Conservation (phyloP, 805 yeast species). For the Ogataea degrootiae region DNA sequence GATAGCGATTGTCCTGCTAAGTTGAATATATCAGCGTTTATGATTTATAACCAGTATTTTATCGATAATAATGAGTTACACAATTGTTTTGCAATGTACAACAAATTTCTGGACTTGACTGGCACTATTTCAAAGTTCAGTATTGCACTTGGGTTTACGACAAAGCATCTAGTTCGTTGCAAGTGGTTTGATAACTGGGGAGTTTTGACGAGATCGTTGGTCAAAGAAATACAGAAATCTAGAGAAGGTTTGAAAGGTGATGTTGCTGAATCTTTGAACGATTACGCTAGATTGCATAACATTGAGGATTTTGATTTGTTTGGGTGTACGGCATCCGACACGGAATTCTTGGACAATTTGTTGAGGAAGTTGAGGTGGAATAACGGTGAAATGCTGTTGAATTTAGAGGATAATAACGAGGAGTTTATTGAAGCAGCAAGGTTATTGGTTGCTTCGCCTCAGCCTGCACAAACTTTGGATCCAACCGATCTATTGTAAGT, state of each 20-base stretch:
- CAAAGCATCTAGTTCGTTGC: slow-evolving; percentile 14
- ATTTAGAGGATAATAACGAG: slow-evolving; percentile 7
- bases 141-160: background rate
- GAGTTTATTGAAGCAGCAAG: slow-evolving; percentile 17
- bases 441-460: slow-evolving; percentile 2
- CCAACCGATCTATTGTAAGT: slow-evolving; percentile 14
- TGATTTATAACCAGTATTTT: slow-evolving; percentile 18
- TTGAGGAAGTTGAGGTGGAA: slow-evolving; percentile 18
- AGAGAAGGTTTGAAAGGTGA: background rate
- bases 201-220: background rate
- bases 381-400: slow-evolving; percentile 5
- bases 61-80: slow-evolving; percentile 16
- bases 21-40: slow-evolving; percentile 18
- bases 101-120: slow-evolving; percentile 1
- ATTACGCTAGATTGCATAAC: slow-evolving; percentile 21
- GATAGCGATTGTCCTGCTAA: background rate
- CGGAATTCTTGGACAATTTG: slow-evolving; percentile 9
- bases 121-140: background rate
- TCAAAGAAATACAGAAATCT: background rate
- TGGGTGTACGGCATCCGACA: slow-evolving; percentile 8
- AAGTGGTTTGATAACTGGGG: slow-evolving; percentile 25
- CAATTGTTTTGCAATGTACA: slow-evolving; percentile 22
- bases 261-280: background rate
- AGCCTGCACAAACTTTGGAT: background rate
- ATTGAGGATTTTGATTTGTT: slow-evolving; percentile 15